A percentile compares a stretch with the other conserved stretches of the same genome.
phyloP scores from a whole-genome alignment of 352 stramenopile species.

The Phytophthora aleatoria region DNA sequence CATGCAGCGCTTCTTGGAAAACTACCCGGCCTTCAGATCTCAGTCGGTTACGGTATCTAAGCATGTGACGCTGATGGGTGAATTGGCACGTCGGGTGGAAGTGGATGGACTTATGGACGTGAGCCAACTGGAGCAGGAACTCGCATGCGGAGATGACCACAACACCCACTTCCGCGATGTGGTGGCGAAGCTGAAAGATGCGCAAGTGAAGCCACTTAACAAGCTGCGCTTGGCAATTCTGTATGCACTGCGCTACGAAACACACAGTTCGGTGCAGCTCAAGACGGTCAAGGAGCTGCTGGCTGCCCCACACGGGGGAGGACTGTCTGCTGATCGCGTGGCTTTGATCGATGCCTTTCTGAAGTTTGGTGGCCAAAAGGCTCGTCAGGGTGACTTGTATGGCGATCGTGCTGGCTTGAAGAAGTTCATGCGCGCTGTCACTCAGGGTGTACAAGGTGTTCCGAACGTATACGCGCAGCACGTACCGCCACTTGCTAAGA shows the following conservation, averaged over 20 bases:
- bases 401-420: constrained; percentile 80
- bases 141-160: constrained; percentile 87
- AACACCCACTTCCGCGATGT: constrained; percentile 85
- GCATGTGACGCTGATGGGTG: constrained; percentile 98
- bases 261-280: constrained; percentile 78
- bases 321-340: constrained; percentile 53
- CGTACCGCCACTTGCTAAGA: constrained; percentile 95
- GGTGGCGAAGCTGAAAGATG: constrained; percentile 82
- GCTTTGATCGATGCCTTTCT: constrained; percentile 67
- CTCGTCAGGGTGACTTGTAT: constrained; percentile 77
- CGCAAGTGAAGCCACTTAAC: constrained; percentile 93
- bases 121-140: constrained; percentile 96
- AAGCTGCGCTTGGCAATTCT: constrained; percentile 98
- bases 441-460: constrained; percentile 94
- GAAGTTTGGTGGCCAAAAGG: constrained; percentile 71
- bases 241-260: constrained; percentile 99
- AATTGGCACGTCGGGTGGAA: constrained; percentile 97
- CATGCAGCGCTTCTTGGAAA: constrained; percentile 99
- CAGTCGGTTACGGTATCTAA: constrained; percentile 98
- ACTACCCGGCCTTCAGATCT: constrained; percentile 96
- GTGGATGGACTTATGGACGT: constrained; percentile 97
- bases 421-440: constrained; percentile 92
- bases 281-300: constrained; percentile 84
- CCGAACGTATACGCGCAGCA: constrained; percentile 99
- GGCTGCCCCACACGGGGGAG: constrained; percentile 34